phyloP scores from a whole-genome alignment of 1,139 yeast genomes.

The Taphrina communis region DNA sequence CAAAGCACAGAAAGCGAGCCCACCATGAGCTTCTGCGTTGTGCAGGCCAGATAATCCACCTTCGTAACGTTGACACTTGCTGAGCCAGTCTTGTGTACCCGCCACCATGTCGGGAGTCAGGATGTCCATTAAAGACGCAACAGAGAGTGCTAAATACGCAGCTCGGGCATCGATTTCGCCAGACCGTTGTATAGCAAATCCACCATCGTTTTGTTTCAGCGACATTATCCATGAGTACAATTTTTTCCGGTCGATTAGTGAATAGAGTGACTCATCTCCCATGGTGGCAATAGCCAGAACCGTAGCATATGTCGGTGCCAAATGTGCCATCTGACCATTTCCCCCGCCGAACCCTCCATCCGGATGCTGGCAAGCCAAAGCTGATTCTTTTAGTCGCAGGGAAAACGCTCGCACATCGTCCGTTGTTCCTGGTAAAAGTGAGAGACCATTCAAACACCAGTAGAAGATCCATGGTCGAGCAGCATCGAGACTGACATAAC shows the following conservation, averaged over 20 bases:
- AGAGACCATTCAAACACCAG: constrained; percentile 73
- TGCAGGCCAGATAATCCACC: constrained; percentile 93
- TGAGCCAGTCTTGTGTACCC: constrained; percentile 67
- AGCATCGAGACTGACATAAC: constrained; percentile 63
- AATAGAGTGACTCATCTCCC: constrained; percentile 58
- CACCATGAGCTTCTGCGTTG: constrained; percentile 92
- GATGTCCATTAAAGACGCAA: constrained; percentile 70
- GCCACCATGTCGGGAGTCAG: constrained; percentile 65
- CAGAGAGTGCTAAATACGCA: constrained; percentile 80
- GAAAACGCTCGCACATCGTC: constrained; percentile 15
- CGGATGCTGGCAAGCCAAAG: constrained; percentile 31
- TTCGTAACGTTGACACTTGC: constrained; percentile 82
- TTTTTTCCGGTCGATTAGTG: constrained; percentile 55
- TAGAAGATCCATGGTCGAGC: constrained; percentile 89
- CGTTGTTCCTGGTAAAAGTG: constrained; percentile 53
- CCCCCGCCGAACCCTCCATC: constrained; percentile 88
- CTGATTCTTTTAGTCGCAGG: constrained; percentile 51
- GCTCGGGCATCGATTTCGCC: constrained; percentile 92
- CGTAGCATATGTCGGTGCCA: constrained; percentile 85
- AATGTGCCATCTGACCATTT: constrained; percentile 75
- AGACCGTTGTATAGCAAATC: constrained; percentile 71
- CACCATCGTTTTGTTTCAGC: constrained; percentile 72
- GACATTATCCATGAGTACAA: constrained; percentile 70
- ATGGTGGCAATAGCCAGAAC: constrained; percentile 65
- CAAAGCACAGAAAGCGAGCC: constrained; percentile 88